Evolutionary conservation across 2,329 filamentous ascomycete genomes (phyloP).

Genomic region (Tolypocladium guangdongense): DNA sequence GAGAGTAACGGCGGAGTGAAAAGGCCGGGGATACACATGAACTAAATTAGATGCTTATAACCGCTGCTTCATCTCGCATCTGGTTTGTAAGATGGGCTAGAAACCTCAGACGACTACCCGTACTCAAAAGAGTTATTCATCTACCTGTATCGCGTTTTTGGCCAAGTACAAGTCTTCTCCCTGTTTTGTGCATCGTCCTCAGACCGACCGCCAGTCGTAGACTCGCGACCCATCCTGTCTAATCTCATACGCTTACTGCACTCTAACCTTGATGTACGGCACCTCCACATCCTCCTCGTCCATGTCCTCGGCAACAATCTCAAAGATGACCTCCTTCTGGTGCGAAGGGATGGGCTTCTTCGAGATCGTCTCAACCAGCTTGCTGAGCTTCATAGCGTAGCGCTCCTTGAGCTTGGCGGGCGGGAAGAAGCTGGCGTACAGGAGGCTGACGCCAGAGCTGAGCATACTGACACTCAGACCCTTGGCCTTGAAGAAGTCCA

Average conservation of each 20-base stretch:
- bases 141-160: neutral
- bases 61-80: no score
- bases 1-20: no score
- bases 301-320: constrained; percentile 84
- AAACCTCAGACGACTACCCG: neutral
- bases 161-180: neutral
- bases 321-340: constrained; percentile 92
- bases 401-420: constrained; percentile 70
- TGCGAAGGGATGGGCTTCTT: constrained; percentile 87
- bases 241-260: constrained; percentile 23
- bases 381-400: constrained; percentile 71
- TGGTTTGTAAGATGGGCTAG: neutral
- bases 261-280: constrained; percentile 87
- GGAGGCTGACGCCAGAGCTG: constrained; percentile 88
- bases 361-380: constrained; percentile 78
- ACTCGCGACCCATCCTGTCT: constrained; percentile 4
- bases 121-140: neutral
- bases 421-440: constrained; percentile 91
- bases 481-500: constrained; percentile 69
- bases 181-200: neutral
- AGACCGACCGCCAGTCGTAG: neutral
- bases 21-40: no score
- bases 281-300: constrained; percentile 92
- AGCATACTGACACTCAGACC: constrained; percentile 85
- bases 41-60: no score